Evolutionary conservation across 148 eudicot species (phyloP), one percentile per base, ranked within the genome.

Genomic region (Fagopyrum tataricum): DNA sequence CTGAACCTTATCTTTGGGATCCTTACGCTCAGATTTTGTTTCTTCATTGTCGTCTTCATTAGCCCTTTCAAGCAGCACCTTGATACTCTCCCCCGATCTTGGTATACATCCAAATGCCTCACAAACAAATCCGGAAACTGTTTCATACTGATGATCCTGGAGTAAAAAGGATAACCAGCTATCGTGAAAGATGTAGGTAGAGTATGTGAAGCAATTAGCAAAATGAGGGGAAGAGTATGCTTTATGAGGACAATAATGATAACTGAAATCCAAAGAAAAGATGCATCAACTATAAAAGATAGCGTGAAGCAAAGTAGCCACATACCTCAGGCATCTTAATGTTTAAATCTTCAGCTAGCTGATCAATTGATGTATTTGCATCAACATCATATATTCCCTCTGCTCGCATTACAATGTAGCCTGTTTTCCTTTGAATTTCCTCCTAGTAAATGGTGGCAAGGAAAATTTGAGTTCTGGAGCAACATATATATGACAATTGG

Each of bases 31-130:
- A 42, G 91, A 76, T 75, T 91, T 95, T 42, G 62, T 76, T 77
- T 82, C 93, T 18, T 55, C 26, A n/a, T 55, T 20, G 26, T 55
- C 61, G 14, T 74, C 78, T 78, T 73, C 74, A 72, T 80, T 87
- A 58, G 70, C 93, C 81, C 82, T 91, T 78, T 89, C 96, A 77
- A 94, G 88, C 42, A 87, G 82, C 62, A 94, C 88, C 82, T 87
- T 89, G 52, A 87, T 87, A 74, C 88, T 89, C 79, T 94, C 98
- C 41, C 98, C 97, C 12, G 97, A 88, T 77, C 86, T 89, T 40
- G 98, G 98, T 71, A 94, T 94, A 77, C 88, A 88, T 76, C 98
- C 98, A 81, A 94, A 94, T 73, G 92, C 93, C 77, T 94, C 97
- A 75, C 98, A 94, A 15, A 94, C 77, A 77, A 91, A 94, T 56